These are phyloP conservation scores for Lavandula angustifolia DNA, from an alignment of 257 asterid species.

Conservation along the genomic window DNA sequence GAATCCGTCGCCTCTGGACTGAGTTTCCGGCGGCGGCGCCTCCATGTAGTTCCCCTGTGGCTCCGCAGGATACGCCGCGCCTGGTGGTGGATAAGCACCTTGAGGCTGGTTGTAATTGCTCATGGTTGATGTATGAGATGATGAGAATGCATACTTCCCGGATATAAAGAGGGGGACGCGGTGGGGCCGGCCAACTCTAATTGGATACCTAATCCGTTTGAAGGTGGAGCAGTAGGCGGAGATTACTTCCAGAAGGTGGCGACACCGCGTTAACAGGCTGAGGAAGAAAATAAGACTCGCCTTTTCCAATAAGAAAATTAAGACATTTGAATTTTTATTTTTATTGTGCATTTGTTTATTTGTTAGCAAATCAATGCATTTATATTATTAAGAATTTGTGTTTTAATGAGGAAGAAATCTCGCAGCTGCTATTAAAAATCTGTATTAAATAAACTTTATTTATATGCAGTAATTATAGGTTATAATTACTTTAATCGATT, in stretches of 20 bases:
- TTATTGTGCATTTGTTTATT: no score
- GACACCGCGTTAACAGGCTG: conserved; percentile 30
- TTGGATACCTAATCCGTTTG: background rate
- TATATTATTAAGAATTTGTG: no score
- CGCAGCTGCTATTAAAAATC: no score
- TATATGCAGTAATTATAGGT: no score
- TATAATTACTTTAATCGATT: no score
- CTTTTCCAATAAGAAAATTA: no score
- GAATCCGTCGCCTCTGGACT: conserved; percentile 37
- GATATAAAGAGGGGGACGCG: background rate
- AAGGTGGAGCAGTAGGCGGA: conserved; percentile 33
- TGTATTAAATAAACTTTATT: no score
- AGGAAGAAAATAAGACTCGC: background rate
- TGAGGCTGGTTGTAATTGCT: conserved; percentile 47
- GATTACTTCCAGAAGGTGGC: conserved; percentile 30
- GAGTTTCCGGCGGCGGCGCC: conserved; percentile 34
- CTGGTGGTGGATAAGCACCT: conserved; percentile 46
- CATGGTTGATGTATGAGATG: conserved; percentile 24
- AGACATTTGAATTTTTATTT: no score
- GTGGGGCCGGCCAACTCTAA: background rate
- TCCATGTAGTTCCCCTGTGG: conserved; percentile 35
- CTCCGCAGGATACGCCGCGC: conserved; percentile 26
- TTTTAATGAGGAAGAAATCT: no score
- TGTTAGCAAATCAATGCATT: no score
- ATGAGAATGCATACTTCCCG: background rate